Base-by-base conservation (phyloP, 768 basidiomycete genomes). In the Cyclocybe aegerita region DNA sequence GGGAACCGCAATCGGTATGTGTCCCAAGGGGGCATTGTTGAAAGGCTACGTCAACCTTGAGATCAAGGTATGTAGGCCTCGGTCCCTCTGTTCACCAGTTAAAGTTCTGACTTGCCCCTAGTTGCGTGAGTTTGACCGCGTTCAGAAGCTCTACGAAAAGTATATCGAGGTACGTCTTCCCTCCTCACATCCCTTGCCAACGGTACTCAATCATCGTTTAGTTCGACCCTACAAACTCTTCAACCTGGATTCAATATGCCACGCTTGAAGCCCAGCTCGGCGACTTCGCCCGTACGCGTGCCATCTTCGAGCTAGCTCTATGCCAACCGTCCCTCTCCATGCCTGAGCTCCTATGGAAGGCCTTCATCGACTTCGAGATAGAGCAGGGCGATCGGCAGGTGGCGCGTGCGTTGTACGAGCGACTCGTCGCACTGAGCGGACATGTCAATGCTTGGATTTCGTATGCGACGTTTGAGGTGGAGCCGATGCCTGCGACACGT, bases 381-480 rank as follows among this genome's bases (percentile, higher is more conserved):
- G 88, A 89, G 53, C 92, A 96, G 66, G 93, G 93, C 55, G 93
- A 97, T 53, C 82, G 92, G 33, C 90, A 89, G 47, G 77, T 80
- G n/a, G 86, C 90, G 2, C 77, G 95, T 14, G 77, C 77, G 7
- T 65, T 98, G 39, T 97, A 95, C 66, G 93, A 96, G 70, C 82
- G 93, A 11, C 78, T 97, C 10, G 75, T 96, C 37, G 70, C 79
- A 34, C 74, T 88, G 43, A 95, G 92, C 55, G 90, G 90, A 3
- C 93, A 97, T 64, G 88, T 93, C 71, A 97, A 97, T 70, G 93
- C 95, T 14, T 98, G 93, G 92, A 90, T 96, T 50, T 86, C 93
- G 46, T 98, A 86, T 65, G 95, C 95, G 1, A 77, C 88, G 58
- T 96, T 97, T 60, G 95, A 98, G 68, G 86, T 83, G 4, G 86